A percentile compares a stretch with the other conserved stretches of the same genome.
phyloP scores from a whole-genome alignment of 2,329 filamentous ascomycete genomes.

The Diaporthe capsici region DNA sequence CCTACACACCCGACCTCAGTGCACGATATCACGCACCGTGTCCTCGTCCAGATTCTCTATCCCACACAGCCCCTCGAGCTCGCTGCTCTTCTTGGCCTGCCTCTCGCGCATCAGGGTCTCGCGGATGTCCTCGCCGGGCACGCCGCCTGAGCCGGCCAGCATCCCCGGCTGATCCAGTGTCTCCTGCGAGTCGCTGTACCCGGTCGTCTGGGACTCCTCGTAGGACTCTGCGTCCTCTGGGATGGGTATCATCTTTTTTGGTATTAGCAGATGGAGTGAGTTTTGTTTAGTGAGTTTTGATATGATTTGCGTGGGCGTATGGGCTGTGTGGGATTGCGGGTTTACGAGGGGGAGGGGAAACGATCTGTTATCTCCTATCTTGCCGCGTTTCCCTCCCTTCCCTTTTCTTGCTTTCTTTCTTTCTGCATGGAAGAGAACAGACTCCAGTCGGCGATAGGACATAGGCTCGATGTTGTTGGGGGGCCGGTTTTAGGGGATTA shows the following conservation, averaged over 20 bases:
- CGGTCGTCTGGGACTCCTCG: conserved; percentile 63
- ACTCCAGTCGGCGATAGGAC: too few relatives aligned
- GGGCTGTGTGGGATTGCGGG: not conserved
- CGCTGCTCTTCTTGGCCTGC: conserved; percentile 23
- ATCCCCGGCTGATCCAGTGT: conserved; percentile 62
- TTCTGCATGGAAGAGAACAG: not conserved
- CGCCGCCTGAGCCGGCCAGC: conserved; percentile 53
- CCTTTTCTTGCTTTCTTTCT: not conserved
- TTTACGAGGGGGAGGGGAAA: not conserved
- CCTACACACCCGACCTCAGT: not conserved
- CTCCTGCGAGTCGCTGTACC: conserved; percentile 61
- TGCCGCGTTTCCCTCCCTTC: not conserved
- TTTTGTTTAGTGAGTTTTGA: too few relatives aligned
- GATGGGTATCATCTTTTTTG: conserved; percentile 75
- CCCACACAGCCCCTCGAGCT: conserved; percentile 25
- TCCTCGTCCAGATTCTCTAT: conserved; percentile 21
- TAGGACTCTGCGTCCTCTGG: conserved; percentile 73
- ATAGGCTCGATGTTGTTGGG: not conserved
- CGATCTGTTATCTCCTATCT: not conserved
- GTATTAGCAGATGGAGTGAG: not conserved
- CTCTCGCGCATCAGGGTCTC: conserved; percentile 6
- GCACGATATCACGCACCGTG: conserved; percentile 18
- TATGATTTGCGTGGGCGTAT: too few relatives aligned
- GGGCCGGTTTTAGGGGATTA: not conserved
- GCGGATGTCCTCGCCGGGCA: conserved; percentile 4